Base-by-base conservation (phyloP, 2,329 filamentous ascomycete genomes). In the Sarocladium brachiariae region DNA sequence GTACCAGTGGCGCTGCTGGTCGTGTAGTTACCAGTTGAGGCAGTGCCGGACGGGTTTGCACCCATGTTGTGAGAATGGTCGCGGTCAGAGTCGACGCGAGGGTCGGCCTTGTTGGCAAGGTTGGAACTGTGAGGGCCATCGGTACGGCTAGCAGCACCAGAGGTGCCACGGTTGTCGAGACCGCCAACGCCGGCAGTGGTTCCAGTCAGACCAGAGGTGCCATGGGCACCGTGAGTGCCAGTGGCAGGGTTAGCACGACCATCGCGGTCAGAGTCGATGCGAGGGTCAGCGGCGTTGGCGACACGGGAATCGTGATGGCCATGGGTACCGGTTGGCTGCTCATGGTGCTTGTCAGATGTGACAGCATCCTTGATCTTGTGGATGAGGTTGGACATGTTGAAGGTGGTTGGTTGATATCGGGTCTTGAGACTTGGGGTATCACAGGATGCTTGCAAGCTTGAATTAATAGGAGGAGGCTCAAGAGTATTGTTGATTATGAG, bases 321-420 rank as follows among this genome's bases (percentile, higher is more conserved):
- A 38, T 54, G 50, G 49, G 34, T 51, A 53, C 52, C 56, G 53
- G 52, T 65, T 39, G 65, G 63, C 9, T 66, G 50, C 25, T 58
- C 51, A 27, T 58, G 54, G 25, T 61, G 54, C 46, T 57, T 58
- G 55, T 73, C 70, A 54, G 69, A 66, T 59, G 69, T 61, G 52
- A 80, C 63, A 55, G 70, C 75, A 3, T 80, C 76, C 73, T 81
- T 81, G 64, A 80, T 72, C 67, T 81, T 81, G 71, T 81, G 75
- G 61, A 80, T 65, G 60, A 81, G 67, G 58, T 66, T 65, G 65
- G 78, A 78, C 78, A 81, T 81, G 61, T 54, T 79, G 69, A 52
- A 45, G 24, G 16, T 60, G 52, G 58, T 53, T 49, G 48, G 47
- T 39, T 45, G 50, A 48, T 54, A 48, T 52, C 30, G 39, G 49